Conservation (phyloP, 192 early-diverging fungal genomes). For the Umbelopsis sp. region DNA sequence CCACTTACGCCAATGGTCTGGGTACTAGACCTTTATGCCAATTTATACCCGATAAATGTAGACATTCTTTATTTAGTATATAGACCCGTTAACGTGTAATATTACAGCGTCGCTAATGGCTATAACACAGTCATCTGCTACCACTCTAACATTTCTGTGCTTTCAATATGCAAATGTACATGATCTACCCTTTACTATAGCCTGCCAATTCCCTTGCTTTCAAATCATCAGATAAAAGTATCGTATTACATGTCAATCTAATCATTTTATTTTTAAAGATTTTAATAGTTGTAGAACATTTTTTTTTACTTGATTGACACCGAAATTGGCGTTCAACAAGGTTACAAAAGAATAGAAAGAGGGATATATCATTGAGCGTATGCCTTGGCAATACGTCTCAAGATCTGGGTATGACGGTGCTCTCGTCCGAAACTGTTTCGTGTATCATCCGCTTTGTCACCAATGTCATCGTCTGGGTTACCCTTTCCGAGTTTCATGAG, state of each 20-base stretch:
- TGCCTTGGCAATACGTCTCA: constrained; percentile 11
- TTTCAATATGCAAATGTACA: too few relatives aligned
- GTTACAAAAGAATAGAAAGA: not conserved
- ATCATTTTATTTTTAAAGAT: too few relatives aligned
- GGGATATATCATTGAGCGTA: not conserved
- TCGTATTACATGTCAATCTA: too few relatives aligned
- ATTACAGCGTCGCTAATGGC: too few relatives aligned
- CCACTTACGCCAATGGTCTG: constrained; percentile 38
- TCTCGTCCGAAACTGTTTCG: constrained; percentile 24
- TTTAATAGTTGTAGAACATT: too few relatives aligned
- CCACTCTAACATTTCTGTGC: too few relatives aligned
- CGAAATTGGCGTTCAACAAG: not conserved
- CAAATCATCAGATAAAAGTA: too few relatives aligned
- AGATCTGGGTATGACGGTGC: constrained; percentile 12
- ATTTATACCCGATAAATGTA: not conserved
- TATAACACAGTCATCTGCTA: too few relatives aligned
- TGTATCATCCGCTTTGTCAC: constrained; percentile 33
- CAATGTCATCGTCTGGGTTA: constrained; percentile 13
- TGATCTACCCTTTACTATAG: too few relatives aligned
- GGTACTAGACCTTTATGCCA: constrained; percentile 11
- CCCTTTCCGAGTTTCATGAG: constrained; percentile 22
- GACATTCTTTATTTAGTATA: not conserved
- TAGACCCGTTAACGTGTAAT: not conserved
- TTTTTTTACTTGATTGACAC: too few relatives aligned
- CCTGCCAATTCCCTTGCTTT: too few relatives aligned